Evolutionary conservation across 495 filamentous ascomycete genomes (phyloP), one percentile per base, ranked within the genome.

Genomic region (Monascus purpureus): DNA sequence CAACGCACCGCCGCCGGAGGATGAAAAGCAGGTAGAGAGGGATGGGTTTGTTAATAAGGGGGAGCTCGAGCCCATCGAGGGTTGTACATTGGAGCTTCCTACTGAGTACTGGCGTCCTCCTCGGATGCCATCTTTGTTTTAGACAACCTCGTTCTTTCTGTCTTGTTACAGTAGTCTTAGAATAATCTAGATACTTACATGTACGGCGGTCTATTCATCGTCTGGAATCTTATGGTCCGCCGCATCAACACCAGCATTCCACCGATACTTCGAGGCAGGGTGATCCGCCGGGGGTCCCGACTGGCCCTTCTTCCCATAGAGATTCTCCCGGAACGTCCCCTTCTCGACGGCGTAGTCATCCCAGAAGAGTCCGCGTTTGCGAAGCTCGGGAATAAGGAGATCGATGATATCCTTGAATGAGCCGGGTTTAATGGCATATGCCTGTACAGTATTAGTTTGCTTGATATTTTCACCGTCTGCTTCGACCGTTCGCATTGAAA

Each of bases 381-480:
- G 63, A 9, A 69, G 37, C 47, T 68, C 52, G 25, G 66, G 55
- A 8, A 61, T 40, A 31, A 61, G 46, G 8, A 67, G 39, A 22
- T 77, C 67, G 35, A 72, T 67, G 22, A 77, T 61, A 34, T 78
- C 75, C 31, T 68, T 61, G 57, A 80, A 80, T 0, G 72, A 70
- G 20, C 66, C 63, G 0, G 75, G 75, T 33, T 71, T 71, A 30
- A 75, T 51, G 0, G 67, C 67, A 32, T 78, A 78, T 15, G 67
- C 68, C 68, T 64, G 22, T 6, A 13, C 13, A 9, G 22, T n/a
- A n/a, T n/a, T n/a, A n/a, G n/a, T n/a, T n/a, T n/a, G n/a, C n/a
- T n/a, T n/a, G n/a, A n/a, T n/a, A n/a, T n/a, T n/a, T n/a, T n/a
- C n/a, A 36, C 41, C 45, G 36, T 16, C 17, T 35, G 8, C 13